These are phyloP conservation scores for Seminavis robusta DNA, from an alignment of 108 stramenopile species.

Conservation along the genomic window DNA sequence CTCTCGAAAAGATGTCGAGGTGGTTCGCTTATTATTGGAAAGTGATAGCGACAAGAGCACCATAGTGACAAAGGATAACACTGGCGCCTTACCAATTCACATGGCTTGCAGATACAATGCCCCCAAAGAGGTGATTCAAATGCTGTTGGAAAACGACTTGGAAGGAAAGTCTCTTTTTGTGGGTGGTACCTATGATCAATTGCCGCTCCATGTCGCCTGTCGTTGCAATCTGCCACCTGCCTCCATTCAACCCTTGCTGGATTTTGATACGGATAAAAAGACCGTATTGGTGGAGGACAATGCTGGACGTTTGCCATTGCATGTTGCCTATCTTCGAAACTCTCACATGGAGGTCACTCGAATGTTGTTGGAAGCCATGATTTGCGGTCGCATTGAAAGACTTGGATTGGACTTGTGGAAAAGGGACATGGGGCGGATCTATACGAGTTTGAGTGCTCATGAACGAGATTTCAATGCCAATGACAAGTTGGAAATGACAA, in stretches of 20 bases:
- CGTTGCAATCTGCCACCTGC: constrained; percentile 38
- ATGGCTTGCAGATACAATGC: constrained; percentile 54
- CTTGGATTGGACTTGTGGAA: constrained; percentile 57
- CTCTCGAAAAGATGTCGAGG: constrained; percentile 18
- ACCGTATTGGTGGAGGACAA: constrained; percentile 43
- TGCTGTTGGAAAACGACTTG: constrained; percentile 41
- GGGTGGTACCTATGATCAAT: constrained; percentile 39
- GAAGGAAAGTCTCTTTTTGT: constrained; percentile 31
- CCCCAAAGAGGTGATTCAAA: constrained; percentile 36
- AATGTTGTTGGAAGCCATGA: constrained; percentile 44
- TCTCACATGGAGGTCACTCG: constrained; percentile 24
- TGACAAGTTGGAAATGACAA: constrained; percentile 53
- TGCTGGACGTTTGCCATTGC: constrained; percentile 52
- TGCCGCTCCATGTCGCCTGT: constrained; percentile 66
- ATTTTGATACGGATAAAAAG: constrained; percentile 28
- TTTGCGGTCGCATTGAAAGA: constrained; percentile 39
- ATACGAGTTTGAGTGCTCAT: constrained; percentile 29
- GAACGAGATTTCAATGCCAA: constrained; percentile 58
- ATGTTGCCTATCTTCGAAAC: constrained; percentile 45
- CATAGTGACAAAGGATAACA: constrained; percentile 36
- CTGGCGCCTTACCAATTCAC: constrained; percentile 55
- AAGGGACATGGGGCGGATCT: constrained; percentile 26
- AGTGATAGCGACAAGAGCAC: constrained; percentile 39
- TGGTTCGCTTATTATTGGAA: constrained; percentile 52
- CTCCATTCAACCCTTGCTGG: constrained; percentile 34